These are phyloP conservation scores for Diplodia mutila DNA, from an alignment of 2,329 filamentous ascomycete genomes.

Conservation along the genomic window DNA sequence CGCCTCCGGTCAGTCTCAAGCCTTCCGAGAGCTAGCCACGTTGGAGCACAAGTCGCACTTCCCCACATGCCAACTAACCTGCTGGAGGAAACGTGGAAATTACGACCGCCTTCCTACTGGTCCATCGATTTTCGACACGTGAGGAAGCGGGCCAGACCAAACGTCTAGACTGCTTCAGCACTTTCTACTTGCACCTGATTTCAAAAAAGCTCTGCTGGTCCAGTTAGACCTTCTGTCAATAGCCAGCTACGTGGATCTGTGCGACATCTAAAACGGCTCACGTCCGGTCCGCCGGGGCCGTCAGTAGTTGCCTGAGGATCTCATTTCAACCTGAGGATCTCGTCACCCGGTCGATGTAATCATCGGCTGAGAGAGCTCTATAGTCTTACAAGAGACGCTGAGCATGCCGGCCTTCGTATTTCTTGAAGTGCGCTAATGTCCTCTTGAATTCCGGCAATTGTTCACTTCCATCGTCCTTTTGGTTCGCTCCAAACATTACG, in stretches of 20 bases:
- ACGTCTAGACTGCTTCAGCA: not conserved
- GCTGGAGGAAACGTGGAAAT: not conserved
- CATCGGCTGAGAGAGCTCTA: not conserved
- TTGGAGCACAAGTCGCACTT: conserved; percentile 5
- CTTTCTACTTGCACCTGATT: no score
- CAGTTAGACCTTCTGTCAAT: not conserved
- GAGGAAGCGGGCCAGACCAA: conserved; percentile 13
- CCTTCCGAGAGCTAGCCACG: conserved; percentile 13
- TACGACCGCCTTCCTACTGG: not conserved
- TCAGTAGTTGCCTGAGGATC: not conserved
- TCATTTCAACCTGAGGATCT: not conserved
- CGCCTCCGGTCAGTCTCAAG: not conserved
- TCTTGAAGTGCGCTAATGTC: not conserved
- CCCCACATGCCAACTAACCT: conserved; percentile 18
- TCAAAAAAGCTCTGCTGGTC: not conserved
- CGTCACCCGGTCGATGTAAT: not conserved
- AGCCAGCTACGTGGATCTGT: not conserved
- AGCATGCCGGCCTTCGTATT: not conserved
- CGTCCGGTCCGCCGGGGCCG: not conserved
- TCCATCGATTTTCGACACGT: not conserved
- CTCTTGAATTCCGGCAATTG: not conserved
- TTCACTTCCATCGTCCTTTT: no score
- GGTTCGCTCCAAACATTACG: not conserved
- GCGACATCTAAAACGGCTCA: not conserved
- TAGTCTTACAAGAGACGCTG: not conserved